Base-by-base conservation (phyloP, 768 basidiomycete species). In the Guyanaporus albipodus region DNA sequence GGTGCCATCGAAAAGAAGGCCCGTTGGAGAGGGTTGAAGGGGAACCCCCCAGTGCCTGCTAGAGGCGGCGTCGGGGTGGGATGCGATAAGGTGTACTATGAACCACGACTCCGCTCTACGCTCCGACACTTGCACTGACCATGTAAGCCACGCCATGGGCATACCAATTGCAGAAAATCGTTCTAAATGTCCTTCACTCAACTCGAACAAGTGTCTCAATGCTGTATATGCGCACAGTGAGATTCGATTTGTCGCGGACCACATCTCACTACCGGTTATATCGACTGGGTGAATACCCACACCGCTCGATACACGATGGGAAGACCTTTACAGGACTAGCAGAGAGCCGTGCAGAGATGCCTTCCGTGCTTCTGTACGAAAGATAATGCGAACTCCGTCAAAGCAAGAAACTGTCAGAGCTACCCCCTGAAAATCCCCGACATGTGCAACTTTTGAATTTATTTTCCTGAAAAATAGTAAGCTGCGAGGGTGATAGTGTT, bases 81-180 rank as follows among this genome's bases (percentile, higher is more conserved):
- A n/a, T 15, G n/a, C n/a, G n/a, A n/a, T 43, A n/a, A 23, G 23
- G 2, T 24, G 26, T 19, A 23, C 26, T 43, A 18, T 33, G 11
- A 14, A 33, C 33, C 11, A 14, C 10, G 28, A 11, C 28, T 10
- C 28, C 4, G 14, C 28, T 29, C 12, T 42, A 42, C 15, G 33
- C 41, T 3, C 12, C 33, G 21, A 33, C 7, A 7, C 41, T 22
- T 5, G 31, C 41, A 6, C 41, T 42, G n/a, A 24, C 33, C 4
- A n/a, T n/a, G n/a, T n/a, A n/a, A n/a, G n/a, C n/a, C n/a, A n/a
- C n/a, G n/a, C n/a, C n/a, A n/a, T n/a, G n/a, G n/a, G n/a, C n/a
- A n/a, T 50, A 14, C 50, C 59, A 2, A 67, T 69, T 29, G 65
- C 67, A 14, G 58, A 49, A 19, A 48, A 54, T 27, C 67, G 0